Evolutionary conservation across 495 filamentous ascomycete species (phyloP), one percentile per base, ranked within the genome.

Genomic region (Hyaloscypha hepaticicola): DNA sequence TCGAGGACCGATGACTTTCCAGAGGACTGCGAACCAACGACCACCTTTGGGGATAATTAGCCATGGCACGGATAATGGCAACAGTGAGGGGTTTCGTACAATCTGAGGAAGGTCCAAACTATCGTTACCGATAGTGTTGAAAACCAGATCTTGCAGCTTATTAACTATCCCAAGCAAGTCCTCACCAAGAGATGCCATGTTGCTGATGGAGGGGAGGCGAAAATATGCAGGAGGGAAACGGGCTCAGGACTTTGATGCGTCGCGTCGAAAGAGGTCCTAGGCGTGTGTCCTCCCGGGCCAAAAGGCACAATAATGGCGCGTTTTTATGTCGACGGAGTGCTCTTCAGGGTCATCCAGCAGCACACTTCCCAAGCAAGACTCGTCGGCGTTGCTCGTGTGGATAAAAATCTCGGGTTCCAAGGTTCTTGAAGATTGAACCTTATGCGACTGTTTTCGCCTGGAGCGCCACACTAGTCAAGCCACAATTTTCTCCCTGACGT

Each of bases 1-100:
- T 99, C 95, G 61, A 99, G 85, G 22, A 99, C 95, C 19, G 95
- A 98, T n/a, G 95, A 98, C 78, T 99, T 99, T 69, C 95, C 95
- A 57, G 94, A 96, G 8, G 95, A 98, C 79, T 99, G 95, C 60
- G 95, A 99, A 61, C 95, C 95, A 65, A 99, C 95, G 58, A 99
- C 95, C 62, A 98, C 95, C 95, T 99, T 70, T 50, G 19, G 38
- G 49, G 69, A 9, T 3, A 50, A 31, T 70, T 62, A 69, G 69
- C 25, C 24, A 55, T 27, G 2, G 38, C 24, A 21, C 11, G 24
- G 16, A 26, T 29, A 26, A 60, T 16, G 38, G 9, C 38, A 45
- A 45, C 52, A 25, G 8, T 49, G 49, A 56, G 21, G 58, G 19
- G 28, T n/a, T 11, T n/a, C 63, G 75, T 87, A 98, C 95, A 80